Base-by-base conservation (phyloP, 768 basidiomycete species). In the Lentinula guzmanii region DNA sequence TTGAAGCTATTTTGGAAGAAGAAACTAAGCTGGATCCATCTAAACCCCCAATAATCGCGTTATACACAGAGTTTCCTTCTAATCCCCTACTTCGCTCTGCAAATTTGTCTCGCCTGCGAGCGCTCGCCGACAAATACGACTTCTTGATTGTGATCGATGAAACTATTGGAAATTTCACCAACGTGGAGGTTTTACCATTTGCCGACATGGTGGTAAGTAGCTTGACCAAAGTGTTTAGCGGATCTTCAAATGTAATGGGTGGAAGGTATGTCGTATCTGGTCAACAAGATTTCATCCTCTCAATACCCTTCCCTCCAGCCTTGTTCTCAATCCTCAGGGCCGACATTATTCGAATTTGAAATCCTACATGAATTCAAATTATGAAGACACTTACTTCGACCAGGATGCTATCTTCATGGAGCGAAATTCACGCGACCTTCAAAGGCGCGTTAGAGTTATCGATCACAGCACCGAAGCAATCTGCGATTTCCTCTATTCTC, bases 381-480 rank as follows among this genome's bases (percentile, higher is more conserved):
- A 86, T 72, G 92, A 96, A 70, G 95, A 99, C 70, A 76, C 77
- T 24, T 98, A 93, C 75, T 98, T 89, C 65, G 81, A 85, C 68
- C 91, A 95, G 71, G 96, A 99, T 69, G 94, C 92, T 45, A 85
- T 98, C 60, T 96, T 87, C 79, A 91, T 99, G 90, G 96, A 99
- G 71, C 90, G 95, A 65, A 99, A 99, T 75, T 98, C 96, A 16
- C 91, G 96, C 55, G 88, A 97, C 75, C 98, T 96, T 77, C 75
- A 80, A 56, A 78, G 76, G 7, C 91, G 96, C 59, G 82, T 94
- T 65, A 78, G 78, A 60, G 71, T 77, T 58, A 93, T 96, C 72
- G 93, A 98, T 71, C 71, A 73, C 35, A 98, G 96, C 71, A 79
- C 95, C 3, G 87, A 93, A 70, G 83, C 82, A 48, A 77, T 95